Evolutionary conservation across 2,329 filamentous ascomycete species (phyloP).

Genomic region (Neonectria coccinea): DNA sequence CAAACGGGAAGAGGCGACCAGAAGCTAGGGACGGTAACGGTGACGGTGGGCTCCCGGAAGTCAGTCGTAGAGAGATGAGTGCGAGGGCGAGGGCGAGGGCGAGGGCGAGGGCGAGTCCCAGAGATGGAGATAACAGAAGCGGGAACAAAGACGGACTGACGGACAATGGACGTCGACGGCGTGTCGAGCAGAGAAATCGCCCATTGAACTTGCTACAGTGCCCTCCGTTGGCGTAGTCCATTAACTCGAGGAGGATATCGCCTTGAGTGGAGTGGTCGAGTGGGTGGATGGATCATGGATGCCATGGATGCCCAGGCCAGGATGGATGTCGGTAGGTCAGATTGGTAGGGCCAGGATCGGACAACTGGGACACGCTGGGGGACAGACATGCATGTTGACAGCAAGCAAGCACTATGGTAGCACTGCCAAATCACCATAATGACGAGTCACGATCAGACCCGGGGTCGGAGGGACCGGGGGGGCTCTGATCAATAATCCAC

Average conservation of each 20-base stretch:
- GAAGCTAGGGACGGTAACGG: constrained; percentile 8
- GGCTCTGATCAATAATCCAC: constrained; percentile 29
- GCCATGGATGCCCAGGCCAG: not conserved
- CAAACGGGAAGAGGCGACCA: not conserved
- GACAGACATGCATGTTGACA: constrained; percentile 16
- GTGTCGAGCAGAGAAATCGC: not conserved
- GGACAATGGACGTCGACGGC: not conserved
- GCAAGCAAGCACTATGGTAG: constrained; percentile 23
- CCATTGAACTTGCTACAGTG: not conserved
- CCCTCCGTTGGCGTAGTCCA: constrained; percentile 2
- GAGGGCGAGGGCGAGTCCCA: not conserved
- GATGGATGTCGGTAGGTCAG: constrained; percentile 4
- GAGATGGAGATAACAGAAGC: constrained; percentile 7
- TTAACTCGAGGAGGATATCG: constrained; percentile 1
- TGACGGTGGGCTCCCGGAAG: not conserved
- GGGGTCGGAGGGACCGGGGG: constrained; percentile 23
- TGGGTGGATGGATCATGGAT: constrained; percentile 3
- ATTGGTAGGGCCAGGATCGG: constrained; percentile 6
- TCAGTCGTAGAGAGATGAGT: too few relatives aligned
- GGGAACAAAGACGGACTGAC: not conserved
- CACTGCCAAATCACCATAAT: constrained; percentile 28
- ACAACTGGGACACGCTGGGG: constrained; percentile 2
- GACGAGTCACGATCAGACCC: constrained; percentile 29
- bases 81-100: not conserved
- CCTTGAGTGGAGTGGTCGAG: constrained; percentile 1